These are phyloP conservation scores for Mycena pura DNA, from an alignment of 768 basidiomycete genomes.

Conservation along the genomic window DNA sequence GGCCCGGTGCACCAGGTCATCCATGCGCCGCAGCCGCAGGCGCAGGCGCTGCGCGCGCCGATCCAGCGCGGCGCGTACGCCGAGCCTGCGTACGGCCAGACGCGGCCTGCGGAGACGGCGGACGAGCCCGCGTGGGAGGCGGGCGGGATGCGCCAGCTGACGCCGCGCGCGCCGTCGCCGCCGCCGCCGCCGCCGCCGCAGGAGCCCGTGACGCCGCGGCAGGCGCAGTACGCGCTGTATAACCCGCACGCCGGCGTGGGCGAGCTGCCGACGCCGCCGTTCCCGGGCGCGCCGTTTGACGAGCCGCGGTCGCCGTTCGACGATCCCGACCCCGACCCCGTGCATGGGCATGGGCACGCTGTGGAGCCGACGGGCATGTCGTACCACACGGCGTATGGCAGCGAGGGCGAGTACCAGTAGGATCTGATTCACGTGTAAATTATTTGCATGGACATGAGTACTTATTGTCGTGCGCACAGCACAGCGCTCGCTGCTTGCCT, in stretches of 20 bases:
- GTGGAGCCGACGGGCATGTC: conserved; percentile 25
- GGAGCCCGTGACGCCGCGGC: conserved; percentile 24
- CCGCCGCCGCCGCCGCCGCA: not conserved
- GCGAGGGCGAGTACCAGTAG: too few species aligned
- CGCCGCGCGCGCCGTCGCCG: not conserved
- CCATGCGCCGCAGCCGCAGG: conserved; percentile 58
- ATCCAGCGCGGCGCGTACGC: conserved; percentile 16
- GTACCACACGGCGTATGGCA: conserved; percentile 25
- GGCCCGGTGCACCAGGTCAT: conserved; percentile 46
- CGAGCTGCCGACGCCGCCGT: conserved; percentile 8
- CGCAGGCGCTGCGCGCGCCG: conserved; percentile 10
- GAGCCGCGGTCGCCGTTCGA: conserved; percentile 24
- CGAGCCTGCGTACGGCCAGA: conserved; percentile 15
- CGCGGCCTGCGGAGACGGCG: conserved; percentile 29
- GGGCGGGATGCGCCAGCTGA: conserved; percentile 22
- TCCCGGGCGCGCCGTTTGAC: conserved; percentile 18
- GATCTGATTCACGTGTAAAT: too few species aligned
- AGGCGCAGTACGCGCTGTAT: conserved; percentile 24
- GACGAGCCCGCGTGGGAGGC: conserved; percentile 45
- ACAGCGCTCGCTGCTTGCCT: too few species aligned
- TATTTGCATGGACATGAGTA: too few species aligned
- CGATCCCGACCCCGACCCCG: conserved; percentile 5
- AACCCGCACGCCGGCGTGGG: not conserved
- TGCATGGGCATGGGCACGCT: not conserved
- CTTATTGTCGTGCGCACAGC: too few species aligned